Base-by-base conservation (phyloP, 2,329 filamentous ascomycete species). In the Claviceps paspali region DNA sequence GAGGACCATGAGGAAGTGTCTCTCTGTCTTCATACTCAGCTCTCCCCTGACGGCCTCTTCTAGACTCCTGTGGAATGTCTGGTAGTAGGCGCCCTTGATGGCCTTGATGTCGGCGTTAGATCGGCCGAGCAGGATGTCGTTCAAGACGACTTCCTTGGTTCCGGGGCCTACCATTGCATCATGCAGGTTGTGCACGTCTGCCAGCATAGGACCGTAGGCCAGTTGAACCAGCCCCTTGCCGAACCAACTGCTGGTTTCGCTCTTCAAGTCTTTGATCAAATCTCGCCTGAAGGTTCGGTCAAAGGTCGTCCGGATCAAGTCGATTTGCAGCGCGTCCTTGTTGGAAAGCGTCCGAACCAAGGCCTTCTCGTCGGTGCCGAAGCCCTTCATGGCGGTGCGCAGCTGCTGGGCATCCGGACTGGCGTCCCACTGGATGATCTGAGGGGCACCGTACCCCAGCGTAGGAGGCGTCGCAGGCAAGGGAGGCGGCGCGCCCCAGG, bases 301-400 rank as follows among this genome's bases (percentile, higher is more conserved):
- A 61, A 81, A 96, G 3, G 79, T 69, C 6, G 67, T 55, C 39
- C 77, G 73, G 36, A 92, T 65, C 7, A 73, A 65, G 33, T 78
- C 72, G 43, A 91, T 70, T 54, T 93, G 82, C 4, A 86, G 63
- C 1, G 87, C 81, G 45, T 92, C 83, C 44, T 86, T 79, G 46
- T 68, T 72, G 3, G 79, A 63, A 7, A 96, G 63, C 3, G 79
- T 63, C 2, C 65, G 63, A 44, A 93, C 87, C 12, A 96, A 63
- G 0, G 70, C 58, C 49, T 76, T 79, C 56, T 95, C 87, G 50
- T 96, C 76, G 0, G 87, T 95, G 24, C 87, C 88, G 43, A 94
- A 83, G 0, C 86, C 86, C 58, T 93, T 94, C 85, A 95, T 94
- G 2, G 88, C 84, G 47, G 71, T 71, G 37, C 84, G 75, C 17